phyloP scores from a whole-genome alignment of 345 rosid genomes.

The Rhizophora apiculata region DNA sequence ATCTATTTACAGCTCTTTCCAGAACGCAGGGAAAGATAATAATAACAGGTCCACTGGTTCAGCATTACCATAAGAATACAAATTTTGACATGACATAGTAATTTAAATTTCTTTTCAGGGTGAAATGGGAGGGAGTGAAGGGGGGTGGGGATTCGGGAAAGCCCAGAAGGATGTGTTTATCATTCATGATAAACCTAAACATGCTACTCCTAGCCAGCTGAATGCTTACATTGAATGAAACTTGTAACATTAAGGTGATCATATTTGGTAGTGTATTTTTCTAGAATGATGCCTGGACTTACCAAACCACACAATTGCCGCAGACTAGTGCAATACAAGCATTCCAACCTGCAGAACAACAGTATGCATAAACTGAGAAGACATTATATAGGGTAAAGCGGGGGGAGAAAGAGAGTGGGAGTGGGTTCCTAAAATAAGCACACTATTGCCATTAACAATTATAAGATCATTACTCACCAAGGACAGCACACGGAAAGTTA shows the following conservation, averaged over 20 bases:
- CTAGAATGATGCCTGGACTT: constrained; percentile 22
- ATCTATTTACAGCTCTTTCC: no score
- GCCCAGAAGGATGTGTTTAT: no score
- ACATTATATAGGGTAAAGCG: background rate
- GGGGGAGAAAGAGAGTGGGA: background rate
- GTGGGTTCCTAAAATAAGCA: background rate
- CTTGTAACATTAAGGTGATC: background rate
- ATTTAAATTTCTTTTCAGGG: no score
- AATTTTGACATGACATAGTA: no score
- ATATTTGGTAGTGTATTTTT: background rate
- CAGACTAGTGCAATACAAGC: constrained; percentile 97
- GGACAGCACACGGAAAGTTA: constrained; percentile 96
- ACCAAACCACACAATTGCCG: constrained; percentile 98
- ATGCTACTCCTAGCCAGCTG: no score
- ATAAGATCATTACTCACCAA: constrained; percentile 53
- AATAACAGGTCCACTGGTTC: no score
- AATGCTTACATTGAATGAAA: no score
- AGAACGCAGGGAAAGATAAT: no score
- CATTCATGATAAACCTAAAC: no score
- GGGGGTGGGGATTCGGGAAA: no score
- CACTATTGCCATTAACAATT: background rate
- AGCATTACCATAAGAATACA: no score
- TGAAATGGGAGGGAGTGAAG: no score
- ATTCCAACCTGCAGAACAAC: constrained; percentile 73
- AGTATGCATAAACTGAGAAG: constrained; percentile 2